These are phyloP conservation scores for Lentinula raphanica DNA, from an alignment of 768 basidiomycete genomes.

Conservation along the genomic window DNA sequence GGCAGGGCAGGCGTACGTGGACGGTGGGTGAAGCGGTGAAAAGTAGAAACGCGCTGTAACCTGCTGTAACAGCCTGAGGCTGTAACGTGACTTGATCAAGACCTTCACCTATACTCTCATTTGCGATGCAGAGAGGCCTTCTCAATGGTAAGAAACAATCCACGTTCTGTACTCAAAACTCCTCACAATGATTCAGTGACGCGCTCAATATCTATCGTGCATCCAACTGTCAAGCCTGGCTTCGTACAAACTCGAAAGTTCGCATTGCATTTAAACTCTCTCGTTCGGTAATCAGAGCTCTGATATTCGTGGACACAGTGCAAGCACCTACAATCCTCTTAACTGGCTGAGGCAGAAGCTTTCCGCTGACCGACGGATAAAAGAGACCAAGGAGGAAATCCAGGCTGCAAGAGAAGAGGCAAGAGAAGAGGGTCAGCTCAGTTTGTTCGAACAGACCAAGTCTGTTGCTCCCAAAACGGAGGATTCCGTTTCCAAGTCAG, in stretches of 20 bases:
- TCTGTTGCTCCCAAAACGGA: conserved; percentile 10
- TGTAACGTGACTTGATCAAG: conserved; percentile 11
- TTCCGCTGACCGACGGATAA: conserved; percentile 41
- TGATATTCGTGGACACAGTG: conserved; percentile 19
- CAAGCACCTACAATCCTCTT: conserved; percentile 53
- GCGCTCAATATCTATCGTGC: not conserved
- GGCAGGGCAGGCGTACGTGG: conserved; percentile 1
- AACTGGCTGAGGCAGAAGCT: conserved; percentile 62
- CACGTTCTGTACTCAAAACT: not conserved
- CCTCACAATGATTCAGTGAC: not conserved
- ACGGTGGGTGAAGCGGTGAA: conserved; percentile 9
- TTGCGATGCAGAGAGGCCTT: conserved; percentile 9
- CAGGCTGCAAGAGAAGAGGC: conserved; percentile 41
- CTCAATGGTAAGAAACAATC: conserved; percentile 4
- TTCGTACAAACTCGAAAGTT: conserved; percentile 36
- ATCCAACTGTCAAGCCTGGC: not conserved
- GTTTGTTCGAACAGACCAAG: conserved; percentile 41
- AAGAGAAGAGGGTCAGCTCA: conserved; percentile 37
- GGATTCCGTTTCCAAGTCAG: conserved; percentile 3
- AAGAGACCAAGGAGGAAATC: conserved; percentile 39
- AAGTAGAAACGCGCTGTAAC: too few species aligned
- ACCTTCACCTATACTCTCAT: conserved; percentile 7
- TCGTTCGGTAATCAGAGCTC: not conserved
- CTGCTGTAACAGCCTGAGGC: too few species aligned
- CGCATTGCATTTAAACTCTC: conserved; percentile 13